Base-by-base conservation (phyloP, 371 early-diverging fungal genomes). In the Nematocida sp. region DNA sequence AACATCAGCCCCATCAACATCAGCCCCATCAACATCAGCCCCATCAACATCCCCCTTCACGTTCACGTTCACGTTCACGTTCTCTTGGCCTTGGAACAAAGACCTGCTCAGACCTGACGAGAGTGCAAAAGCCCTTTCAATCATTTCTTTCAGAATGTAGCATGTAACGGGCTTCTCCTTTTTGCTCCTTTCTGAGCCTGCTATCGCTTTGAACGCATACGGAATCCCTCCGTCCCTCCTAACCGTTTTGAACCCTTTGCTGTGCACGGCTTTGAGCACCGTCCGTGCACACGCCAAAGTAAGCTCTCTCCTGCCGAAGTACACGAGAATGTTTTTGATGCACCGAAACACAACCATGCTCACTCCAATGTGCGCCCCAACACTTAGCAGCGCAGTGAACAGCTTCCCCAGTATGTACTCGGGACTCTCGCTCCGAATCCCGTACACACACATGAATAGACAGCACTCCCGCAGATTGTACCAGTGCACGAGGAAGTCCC, bases 211-310 rank as follows among this genome's bases (percentile, higher is more conserved):
- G 48, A 70, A 70, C 4, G 45, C 57, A 51, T 60, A 70, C 3
- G 74, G 74, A 13, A 70, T 70, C 4, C 74, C 74, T 4, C 74
- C 74, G 50, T 70, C 74, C 4, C 74, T 29, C 34, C 74, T 29
- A 50, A 70, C 56, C 4, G 76, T 70, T 60, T 70, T 70, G 15
- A 70, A 56, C 37, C 31, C 43, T 36, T 50, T 70, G 0, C 25
- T 36, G 11, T 15, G 11, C 13, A 70, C 45, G 21, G 11, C 27
- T 11, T 36, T 57, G 3, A 70, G 5, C 15, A 51, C 1, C 15
- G 25, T 15, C 56, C 60, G 23, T 8, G 58, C 56, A 17, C 19
- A 36, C 5, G 43, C 13, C 21, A 62, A 19, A 25, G 50, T 43
- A 19, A 1, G 11, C 29, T 48, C 63, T 50, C 60, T 23, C 0